Percentiles rank a stretch among this genome's conserved stretches.
These are phyloP conservation scores for Russula lepida DNA, from an alignment of 768 basidiomycete species.

Conservation along the genomic window DNA sequence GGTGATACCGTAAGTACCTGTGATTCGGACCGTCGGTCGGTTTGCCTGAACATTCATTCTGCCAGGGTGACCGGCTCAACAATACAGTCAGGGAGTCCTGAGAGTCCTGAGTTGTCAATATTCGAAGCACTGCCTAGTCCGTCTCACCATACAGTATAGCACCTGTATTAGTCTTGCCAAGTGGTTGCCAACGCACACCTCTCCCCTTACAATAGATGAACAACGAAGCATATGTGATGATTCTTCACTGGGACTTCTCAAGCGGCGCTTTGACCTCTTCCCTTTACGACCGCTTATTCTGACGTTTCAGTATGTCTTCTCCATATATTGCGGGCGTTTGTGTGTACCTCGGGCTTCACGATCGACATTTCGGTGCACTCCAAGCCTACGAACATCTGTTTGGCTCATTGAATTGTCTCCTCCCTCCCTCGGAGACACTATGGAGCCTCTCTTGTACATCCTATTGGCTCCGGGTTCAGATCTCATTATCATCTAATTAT, in stretches of 20 bases:
- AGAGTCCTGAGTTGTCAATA: neutral
- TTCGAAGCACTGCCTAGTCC: neutral
- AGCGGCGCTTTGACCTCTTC: neutral
- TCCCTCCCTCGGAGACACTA: neutral
- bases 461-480: neutral
- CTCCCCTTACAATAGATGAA: neutral
- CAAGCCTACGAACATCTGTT: neutral
- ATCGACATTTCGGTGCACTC: neutral
- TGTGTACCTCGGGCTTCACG: neutral
- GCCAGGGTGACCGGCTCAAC: slow-evolving; percentile 78
- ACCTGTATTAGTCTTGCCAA: neutral
- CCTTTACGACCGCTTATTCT: neutral
- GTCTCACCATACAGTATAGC: neutral
- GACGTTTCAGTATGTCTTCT: neutral
- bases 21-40: neutral
- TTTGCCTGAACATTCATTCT: neutral
- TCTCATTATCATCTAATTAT: neutral
- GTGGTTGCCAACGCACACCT: neutral
- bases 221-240: neutral
- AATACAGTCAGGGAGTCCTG: slow-evolving; percentile 38
- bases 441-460: too few species aligned
- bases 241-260: neutral
- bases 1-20: slow-evolving; percentile 69
- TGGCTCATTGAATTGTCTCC: neutral
- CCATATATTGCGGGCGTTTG: neutral